These are phyloP conservation scores for Coemansia sp. DNA, from an alignment of 192 early-diverging fungal species.

Conservation along the genomic window DNA sequence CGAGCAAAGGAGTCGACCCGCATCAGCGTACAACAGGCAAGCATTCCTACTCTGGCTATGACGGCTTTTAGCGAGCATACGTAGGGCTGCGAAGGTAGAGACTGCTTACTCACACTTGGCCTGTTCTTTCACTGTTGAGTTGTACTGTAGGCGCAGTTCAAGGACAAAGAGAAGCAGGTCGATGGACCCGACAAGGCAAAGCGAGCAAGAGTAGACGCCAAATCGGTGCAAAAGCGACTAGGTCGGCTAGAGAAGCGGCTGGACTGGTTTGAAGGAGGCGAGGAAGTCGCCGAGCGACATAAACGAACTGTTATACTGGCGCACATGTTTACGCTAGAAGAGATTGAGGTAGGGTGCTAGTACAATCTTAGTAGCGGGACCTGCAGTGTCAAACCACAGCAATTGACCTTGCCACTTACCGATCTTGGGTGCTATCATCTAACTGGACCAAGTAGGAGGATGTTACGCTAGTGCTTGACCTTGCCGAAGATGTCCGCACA, in stretches of 20 bases:
- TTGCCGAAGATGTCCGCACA: constrained; percentile 89
- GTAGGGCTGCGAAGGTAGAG: background rate
- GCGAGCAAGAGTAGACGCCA: constrained; percentile 55
- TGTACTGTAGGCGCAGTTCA: constrained; percentile 72
- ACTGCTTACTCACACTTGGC: background rate
- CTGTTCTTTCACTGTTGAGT: background rate
- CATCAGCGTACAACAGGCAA: constrained; percentile 70
- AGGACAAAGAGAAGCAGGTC: constrained; percentile 60
- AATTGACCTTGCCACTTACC: background rate
- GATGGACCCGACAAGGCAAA: constrained; percentile 19
- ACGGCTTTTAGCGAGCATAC: background rate
- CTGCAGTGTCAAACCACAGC: background rate
- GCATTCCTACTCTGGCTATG: background rate
- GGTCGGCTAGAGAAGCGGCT: constrained; percentile 84
- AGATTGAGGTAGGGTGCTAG: constrained; percentile 71
- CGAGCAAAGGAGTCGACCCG: constrained; percentile 62
- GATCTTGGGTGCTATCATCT: background rate
- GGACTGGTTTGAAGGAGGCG: constrained; percentile 84
- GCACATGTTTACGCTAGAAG: constrained; percentile 88
- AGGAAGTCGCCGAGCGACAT: constrained; percentile 71
- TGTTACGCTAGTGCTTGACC: constrained; percentile 80
- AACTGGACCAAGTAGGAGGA: constrained; percentile 59
- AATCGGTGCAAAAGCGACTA: constrained; percentile 62
- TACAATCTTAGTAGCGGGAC: background rate
- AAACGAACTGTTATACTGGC: constrained; percentile 86